Conservation (phyloP, 352 stramenopile genomes). For the Globisporangium rhizosaccharum region DNA sequence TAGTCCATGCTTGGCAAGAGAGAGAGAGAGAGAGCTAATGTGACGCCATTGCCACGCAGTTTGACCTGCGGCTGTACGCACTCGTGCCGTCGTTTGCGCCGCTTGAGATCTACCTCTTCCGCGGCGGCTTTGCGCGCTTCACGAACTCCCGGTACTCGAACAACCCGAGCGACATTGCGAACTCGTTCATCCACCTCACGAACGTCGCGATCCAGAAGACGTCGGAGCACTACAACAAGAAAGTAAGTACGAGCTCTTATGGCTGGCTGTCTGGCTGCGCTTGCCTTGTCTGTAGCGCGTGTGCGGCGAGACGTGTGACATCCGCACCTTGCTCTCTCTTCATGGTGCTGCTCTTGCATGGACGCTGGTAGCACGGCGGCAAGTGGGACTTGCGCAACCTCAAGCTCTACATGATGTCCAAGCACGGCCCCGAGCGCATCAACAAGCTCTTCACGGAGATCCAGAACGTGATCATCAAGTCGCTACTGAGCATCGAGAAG, state of each 20-base stretch:
- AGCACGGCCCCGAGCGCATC: constrained; percentile 69
- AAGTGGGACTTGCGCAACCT: constrained; percentile 91
- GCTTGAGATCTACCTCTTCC: constrained; percentile 90
- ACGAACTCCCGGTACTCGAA: constrained; percentile 89
- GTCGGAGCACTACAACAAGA: constrained; percentile 91
- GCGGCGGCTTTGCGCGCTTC: constrained; percentile 89
- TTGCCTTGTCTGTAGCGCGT: too few relatives aligned
- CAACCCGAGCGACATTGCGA: constrained; percentile 85
- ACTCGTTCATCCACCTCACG: constrained; percentile 92
- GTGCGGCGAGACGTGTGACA: too few relatives aligned
- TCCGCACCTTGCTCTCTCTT: neutral
- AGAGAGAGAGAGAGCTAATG: neutral
- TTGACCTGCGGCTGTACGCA: constrained; percentile 92
- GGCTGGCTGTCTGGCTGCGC: neutral
- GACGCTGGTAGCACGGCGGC: constrained; percentile 54
- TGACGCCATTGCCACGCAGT: constrained; percentile 24
- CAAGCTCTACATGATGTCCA: constrained; percentile 90
- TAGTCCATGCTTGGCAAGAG: too few relatives aligned
- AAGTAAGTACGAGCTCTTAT: constrained; percentile 13
- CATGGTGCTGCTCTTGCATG: neutral
- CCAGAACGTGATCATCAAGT: constrained; percentile 87
- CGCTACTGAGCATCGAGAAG: constrained; percentile 86
- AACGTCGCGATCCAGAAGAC: constrained; percentile 96
- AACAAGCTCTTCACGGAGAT: constrained; percentile 90
- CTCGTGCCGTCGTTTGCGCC: constrained; percentile 91